Evolutionary conservation across 331 rosid species (phyloP).

Genomic region (Arachis monticola): DNA sequence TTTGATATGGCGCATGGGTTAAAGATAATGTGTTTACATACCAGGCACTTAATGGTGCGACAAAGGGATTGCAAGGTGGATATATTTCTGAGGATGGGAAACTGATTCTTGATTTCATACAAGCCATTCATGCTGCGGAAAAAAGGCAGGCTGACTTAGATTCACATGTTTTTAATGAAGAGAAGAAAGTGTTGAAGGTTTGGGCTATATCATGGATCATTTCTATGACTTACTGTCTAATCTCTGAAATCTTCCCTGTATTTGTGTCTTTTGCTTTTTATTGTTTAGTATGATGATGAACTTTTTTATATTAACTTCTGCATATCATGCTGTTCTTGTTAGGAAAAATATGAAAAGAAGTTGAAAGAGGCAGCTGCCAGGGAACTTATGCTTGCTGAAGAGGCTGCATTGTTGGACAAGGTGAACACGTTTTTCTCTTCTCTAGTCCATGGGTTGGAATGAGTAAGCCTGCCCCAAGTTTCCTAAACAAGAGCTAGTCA

Average conservation of each 20-base stretch:
- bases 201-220: slow-evolving; percentile 25
- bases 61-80: slow-evolving; percentile 63
- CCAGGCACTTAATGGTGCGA: slow-evolving; percentile 58
- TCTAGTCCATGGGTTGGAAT: slow-evolving; percentile 12
- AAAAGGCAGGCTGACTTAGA: slow-evolving; percentile 84
- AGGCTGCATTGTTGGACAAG: slow-evolving; percentile 88
- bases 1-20: slow-evolving; percentile 25
- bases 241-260: slow-evolving; percentile 28
- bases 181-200: slow-evolving; percentile 81
- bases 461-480: slow-evolving; percentile 4
- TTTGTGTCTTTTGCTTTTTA: slow-evolving; percentile 29
- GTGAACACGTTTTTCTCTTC: slow-evolving; percentile 43
- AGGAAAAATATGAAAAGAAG: slow-evolving; percentile 83
- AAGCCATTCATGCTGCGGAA: slow-evolving; percentile 92
- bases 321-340: neutral
- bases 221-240: slow-evolving; percentile 31
- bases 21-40: slow-evolving; percentile 39
- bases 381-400: slow-evolving; percentile 94
- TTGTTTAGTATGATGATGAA: slow-evolving; percentile 22
- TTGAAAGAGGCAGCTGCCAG: slow-evolving; percentile 89
- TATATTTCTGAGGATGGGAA: slow-evolving; percentile 81
- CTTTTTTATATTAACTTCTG: slow-evolving; percentile 31
- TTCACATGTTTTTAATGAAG: slow-evolving; percentile 64
- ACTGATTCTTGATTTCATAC: slow-evolving; percentile 77
- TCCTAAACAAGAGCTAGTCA: slow-evolving; percentile 17